Conservation (phyloP, 805 yeast genomes). For the Ogataea parapolymorpha region DNA sequence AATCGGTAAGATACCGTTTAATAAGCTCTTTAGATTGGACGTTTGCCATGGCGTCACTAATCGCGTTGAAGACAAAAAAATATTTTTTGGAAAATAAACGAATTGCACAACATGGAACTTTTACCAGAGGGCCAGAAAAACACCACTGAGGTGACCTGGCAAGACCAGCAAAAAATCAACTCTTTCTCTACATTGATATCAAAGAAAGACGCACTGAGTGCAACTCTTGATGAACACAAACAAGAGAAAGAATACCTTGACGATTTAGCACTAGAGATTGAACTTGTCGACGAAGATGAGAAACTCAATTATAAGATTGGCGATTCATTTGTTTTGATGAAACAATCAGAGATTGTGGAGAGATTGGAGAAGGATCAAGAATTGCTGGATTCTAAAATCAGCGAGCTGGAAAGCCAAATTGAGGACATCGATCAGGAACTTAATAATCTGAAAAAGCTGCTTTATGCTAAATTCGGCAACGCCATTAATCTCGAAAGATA, state of each 20-base stretch:
- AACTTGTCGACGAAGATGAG: conserved; percentile 77
- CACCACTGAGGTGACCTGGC: conserved; percentile 65
- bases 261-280: conserved; percentile 81
- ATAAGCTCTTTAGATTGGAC: conserved; percentile 24
- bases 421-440: conserved; percentile 53
- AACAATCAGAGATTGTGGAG: conserved; percentile 62
- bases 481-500: conserved; percentile 79
- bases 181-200: conserved; percentile 79
- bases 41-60: conserved; percentile 4
- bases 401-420: conserved; percentile 42
- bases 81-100: neutral
- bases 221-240: conserved; percentile 44
- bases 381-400: conserved; percentile 48
- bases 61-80: neutral
- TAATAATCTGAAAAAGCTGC: conserved; percentile 58
- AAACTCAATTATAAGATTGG: conserved; percentile 76
- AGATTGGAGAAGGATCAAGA: conserved; percentile 63
- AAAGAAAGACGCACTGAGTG: conserved; percentile 57
- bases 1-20: conserved; percentile 18
- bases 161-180: conserved; percentile 87
- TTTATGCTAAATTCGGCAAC: conserved; percentile 87
- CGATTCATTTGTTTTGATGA: conserved; percentile 69
- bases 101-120: conserved; percentile 24
- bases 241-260: conserved; percentile 85
- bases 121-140: conserved; percentile 56